Conservation (phyloP, 257 asterid species). For the Solanum paucissectum region DNA sequence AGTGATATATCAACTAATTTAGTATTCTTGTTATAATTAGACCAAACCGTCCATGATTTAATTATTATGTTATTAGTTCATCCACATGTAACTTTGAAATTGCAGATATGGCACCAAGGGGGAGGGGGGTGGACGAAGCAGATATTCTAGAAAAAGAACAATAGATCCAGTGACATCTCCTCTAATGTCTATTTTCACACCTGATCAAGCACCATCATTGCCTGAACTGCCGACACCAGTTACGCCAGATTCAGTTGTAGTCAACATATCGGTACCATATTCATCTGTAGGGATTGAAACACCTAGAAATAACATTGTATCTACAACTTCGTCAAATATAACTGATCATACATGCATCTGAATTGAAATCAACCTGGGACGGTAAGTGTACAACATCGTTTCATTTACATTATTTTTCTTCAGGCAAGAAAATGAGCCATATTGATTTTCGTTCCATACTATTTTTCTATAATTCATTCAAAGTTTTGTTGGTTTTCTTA, state of each 20-base stretch:
- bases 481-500: too few relatives aligned
- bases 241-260: not conserved
- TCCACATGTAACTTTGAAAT: not conserved
- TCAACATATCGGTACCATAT: not conserved
- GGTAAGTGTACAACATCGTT: not conserved
- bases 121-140: not conserved
- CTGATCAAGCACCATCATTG: not conserved
- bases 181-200: not conserved
- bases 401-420: not conserved
- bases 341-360: not conserved
- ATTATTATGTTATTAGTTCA: not conserved
- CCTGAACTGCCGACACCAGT: not conserved
- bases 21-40: not conserved
- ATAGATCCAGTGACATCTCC: not conserved
- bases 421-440: too few relatives aligned
- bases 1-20: not conserved
- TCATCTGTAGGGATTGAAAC: not conserved
- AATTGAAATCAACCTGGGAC: not conserved
- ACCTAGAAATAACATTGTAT: not conserved
- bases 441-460: too few relatives aligned
- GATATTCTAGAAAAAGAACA: not conserved
- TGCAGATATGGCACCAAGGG: not conserved
- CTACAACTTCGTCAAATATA: not conserved
- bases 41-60: not conserved
- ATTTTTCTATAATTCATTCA: too few relatives aligned